Conservation (phyloP, 2,329 filamentous ascomycete species). For the Epichloe sp. region DNA sequence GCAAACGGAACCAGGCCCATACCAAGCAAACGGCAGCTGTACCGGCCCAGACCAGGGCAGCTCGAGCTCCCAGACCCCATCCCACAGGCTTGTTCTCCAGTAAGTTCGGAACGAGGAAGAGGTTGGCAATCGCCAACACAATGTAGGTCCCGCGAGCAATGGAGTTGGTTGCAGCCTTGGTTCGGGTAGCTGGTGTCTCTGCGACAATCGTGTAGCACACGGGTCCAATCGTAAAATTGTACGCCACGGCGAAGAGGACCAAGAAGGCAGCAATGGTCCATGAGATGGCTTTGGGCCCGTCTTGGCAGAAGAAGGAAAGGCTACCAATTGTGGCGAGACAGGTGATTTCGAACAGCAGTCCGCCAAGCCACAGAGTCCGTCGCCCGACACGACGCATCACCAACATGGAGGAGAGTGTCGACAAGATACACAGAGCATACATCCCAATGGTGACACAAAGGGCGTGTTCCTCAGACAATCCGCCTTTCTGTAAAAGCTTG, state of each 20-base stretch:
- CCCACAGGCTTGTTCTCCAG: slow-evolving; percentile 9
- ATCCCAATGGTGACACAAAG: slow-evolving; percentile 33
- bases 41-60: slow-evolving; percentile 10
- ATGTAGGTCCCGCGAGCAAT: slow-evolving; percentile 10
- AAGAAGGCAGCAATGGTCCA: slow-evolving; percentile 25
- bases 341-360: slow-evolving; percentile 21
- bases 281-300: neutral
- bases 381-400: slow-evolving; percentile 27
- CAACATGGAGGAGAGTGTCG: slow-evolving; percentile 30
- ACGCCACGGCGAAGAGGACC: slow-evolving; percentile 25
- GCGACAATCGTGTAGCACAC: slow-evolving; percentile 29
- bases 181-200: slow-evolving; percentile 17
- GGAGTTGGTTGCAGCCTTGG: slow-evolving; percentile 11
- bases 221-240: slow-evolving; percentile 29
- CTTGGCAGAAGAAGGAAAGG: neutral
- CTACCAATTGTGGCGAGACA: slow-evolving; percentile 14
- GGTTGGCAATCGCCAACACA: slow-evolving; percentile 9
- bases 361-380: slow-evolving; percentile 28
- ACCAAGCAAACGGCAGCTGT: slow-evolving; percentile 5
- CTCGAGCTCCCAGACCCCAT: slow-evolving; percentile 10
- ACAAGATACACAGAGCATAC: slow-evolving; percentile 25
- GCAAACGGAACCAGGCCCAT: slow-evolving; percentile 13
- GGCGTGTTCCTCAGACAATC: slow-evolving; percentile 25
- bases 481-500: slow-evolving; percentile 37
- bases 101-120: slow-evolving; percentile 10